Conservation (phyloP, 768 basidiomycete species). For the Hemileccinum impolitum region DNA sequence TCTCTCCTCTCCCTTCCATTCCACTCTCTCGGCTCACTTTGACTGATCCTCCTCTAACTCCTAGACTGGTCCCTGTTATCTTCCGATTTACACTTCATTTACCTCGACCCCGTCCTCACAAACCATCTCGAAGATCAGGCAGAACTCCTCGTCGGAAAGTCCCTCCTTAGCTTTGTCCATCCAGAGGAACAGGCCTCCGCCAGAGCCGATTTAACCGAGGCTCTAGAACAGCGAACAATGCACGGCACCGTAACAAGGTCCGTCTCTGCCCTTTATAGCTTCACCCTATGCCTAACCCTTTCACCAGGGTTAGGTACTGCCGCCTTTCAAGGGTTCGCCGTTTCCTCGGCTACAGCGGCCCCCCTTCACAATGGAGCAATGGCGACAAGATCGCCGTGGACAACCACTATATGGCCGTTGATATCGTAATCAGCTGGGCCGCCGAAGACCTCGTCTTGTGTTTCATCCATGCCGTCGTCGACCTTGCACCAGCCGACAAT, state of each 20-base stretch:
- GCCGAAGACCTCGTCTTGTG: slow-evolving; percentile 84
- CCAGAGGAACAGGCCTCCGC: slow-evolving; percentile 81
- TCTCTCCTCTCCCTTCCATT: slow-evolving; percentile 6
- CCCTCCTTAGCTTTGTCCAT: slow-evolving; percentile 75
- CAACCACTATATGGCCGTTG: slow-evolving; percentile 77
- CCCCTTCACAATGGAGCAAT: slow-evolving; percentile 52
- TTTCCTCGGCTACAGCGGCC: slow-evolving; percentile 63
- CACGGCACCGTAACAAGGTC: slow-evolving; percentile 83
- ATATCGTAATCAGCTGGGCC: slow-evolving; percentile 88
- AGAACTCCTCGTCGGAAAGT: slow-evolving; percentile 62
- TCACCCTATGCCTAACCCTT: slow-evolving; percentile 22
- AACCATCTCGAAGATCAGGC: slow-evolving; percentile 72
- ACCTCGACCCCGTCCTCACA: slow-evolving; percentile 77
- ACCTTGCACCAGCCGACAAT: slow-evolving; percentile 67
- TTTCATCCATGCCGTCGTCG: slow-evolving; percentile 81
- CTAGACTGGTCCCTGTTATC: slow-evolving; percentile 81
- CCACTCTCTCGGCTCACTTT: slow-evolving; percentile 13
- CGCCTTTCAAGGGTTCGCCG: slow-evolving; percentile 73
- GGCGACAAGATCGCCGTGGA: slow-evolving; percentile 69
- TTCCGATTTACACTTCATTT: slow-evolving; percentile 73
- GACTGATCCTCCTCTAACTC: slow-evolving; percentile 13
- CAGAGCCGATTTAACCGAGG: slow-evolving; percentile 66
- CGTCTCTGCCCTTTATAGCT: slow-evolving; percentile 14
- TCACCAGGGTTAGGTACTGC: slow-evolving; percentile 69
- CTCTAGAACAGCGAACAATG: slow-evolving; percentile 68